A percentile compares a stretch with the other conserved stretches of the same genome.
These are phyloP conservation scores for Amanita jacksonii DNA, from an alignment of 768 basidiomycete species.

Conservation along the genomic window DNA sequence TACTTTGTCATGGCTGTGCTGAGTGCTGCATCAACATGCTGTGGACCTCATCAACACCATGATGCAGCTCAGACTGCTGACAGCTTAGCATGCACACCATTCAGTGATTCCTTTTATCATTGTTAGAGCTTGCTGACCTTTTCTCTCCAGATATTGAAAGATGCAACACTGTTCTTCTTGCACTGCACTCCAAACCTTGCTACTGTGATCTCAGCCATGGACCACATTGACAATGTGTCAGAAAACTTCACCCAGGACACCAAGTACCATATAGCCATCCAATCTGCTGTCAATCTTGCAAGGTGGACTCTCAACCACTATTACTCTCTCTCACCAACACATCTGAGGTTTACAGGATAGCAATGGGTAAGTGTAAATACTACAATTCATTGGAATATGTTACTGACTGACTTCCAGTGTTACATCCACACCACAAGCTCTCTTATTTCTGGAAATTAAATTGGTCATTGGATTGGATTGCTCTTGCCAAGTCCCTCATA, in stretches of 20 bases:
- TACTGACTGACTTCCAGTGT: constrained; percentile 12
- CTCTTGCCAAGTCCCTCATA: background rate
- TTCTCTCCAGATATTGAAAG: constrained; percentile 4
- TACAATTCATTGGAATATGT: background rate
- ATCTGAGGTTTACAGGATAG: constrained; percentile 2
- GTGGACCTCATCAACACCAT: background rate
- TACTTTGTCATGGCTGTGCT: too few species aligned
- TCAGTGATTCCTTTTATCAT: background rate
- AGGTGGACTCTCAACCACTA: constrained; percentile 1
- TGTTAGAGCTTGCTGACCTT: background rate
- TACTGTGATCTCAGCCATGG: constrained; percentile 6
- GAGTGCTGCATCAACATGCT: background rate
- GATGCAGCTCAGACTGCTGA: background rate
- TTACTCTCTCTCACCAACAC: background rate
- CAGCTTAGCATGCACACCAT: background rate
- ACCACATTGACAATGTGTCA: background rate
- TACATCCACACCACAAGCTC: constrained; percentile 20
- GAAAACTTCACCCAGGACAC: background rate
- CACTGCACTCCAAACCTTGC: background rate
- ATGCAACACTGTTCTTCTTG: constrained; percentile 3
- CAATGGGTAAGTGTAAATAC: constrained; percentile 3
- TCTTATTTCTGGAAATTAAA: constrained; percentile 15
- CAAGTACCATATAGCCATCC: background rate
- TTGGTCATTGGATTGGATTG: constrained; percentile 17
- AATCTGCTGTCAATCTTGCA: background rate